phyloP scores from a whole-genome alignment of 2,329 filamentous ascomycete species.

The Macrophomina pseudophaseolina region DNA sequence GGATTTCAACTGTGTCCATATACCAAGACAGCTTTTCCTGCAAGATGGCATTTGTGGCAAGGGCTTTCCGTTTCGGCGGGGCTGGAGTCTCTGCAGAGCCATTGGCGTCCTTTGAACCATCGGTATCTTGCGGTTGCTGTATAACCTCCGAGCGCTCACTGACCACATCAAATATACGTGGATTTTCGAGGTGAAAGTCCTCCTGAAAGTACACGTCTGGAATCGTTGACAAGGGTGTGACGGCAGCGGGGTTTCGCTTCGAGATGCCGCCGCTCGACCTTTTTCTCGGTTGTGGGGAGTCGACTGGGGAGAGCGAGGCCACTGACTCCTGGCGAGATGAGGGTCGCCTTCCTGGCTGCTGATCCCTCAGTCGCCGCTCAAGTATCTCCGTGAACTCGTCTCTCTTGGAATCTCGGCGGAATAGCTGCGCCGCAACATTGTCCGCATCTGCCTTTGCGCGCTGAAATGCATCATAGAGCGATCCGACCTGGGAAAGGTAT shows the following conservation, averaged over 20 bases:
- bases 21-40: slow-evolving; percentile 99
- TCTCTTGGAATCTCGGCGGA: slow-evolving; percentile 53
- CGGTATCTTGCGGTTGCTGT: slow-evolving; percentile 59
- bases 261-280: slow-evolving; percentile 56
- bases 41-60: slow-evolving; percentile 94
- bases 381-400: slow-evolving; percentile 58
- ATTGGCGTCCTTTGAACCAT: slow-evolving; percentile 63
- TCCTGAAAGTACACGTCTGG: slow-evolving; percentile 94
- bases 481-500: slow-evolving; percentile 84
- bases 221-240: slow-evolving; percentile 88
- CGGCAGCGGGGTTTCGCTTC: slow-evolving; percentile 69
- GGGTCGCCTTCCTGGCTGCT: slow-evolving; percentile 41
- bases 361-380: slow-evolving; percentile 47
- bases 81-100: slow-evolving; percentile 63
- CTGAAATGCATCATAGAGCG: slow-evolving; percentile 86
- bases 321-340: slow-evolving; percentile 49
- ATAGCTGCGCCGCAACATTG: slow-evolving; percentile 58
- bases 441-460: slow-evolving; percentile 80
- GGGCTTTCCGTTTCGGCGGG: slow-evolving; percentile 70
- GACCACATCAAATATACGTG: slow-evolving; percentile 93
- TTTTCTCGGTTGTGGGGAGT: slow-evolving; percentile 54
- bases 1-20: slow-evolving; percentile 98
- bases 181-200: slow-evolving; percentile 93
- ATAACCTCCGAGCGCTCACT: slow-evolving; percentile 97
- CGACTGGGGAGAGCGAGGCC: slow-evolving; percentile 50